Evolutionary conservation across 495 filamentous ascomycete species (phyloP), one percentile per base, ranked within the genome.

Genomic region (Tricharina praecox): DNA sequence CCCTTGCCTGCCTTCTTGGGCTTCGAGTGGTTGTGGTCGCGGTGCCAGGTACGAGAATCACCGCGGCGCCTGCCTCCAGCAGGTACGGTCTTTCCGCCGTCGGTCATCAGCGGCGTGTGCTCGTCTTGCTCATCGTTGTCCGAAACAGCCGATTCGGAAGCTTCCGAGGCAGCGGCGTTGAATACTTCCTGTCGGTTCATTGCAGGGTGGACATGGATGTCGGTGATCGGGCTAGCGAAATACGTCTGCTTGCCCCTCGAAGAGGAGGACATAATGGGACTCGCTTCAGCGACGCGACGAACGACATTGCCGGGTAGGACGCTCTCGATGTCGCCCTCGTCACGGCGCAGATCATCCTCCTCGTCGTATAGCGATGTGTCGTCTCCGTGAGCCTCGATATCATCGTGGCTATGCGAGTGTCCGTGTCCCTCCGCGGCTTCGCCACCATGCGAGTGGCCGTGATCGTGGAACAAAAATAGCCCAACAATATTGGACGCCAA

Each of bases 181-280:
- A 95, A 88, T 49, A 97, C 90, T 3, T 88, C 81, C 54, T 93
- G 83, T 56, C 90, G 69, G 63, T 94, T 84, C 50, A 79, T 85
- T 10, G 82, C 78, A n/a, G 90, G 90, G 58, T 93, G 81, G 26
- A 87, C 80, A 52, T 77, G 76, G 49, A 93, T 81, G 50, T 88
- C 79, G 34, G 64, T 67, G 15, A 54, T 43, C 3, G 64, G 64
- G 4, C 62, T 62, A 47, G 39, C 59, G 50, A 53, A 55, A n/a
- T n/a, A n/a, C n/a, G n/a, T n/a, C 45, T 9, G 64, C 49, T 34
- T 64, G 59, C 11, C 62, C 3, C 48, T 35, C 16, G 48, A 65
- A n/a, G n/a, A n/a, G n/a, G n/a, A n/a, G n/a, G n/a, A n/a, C n/a
- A n/a, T n/a, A n/a, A n/a, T n/a, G n/a, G n/a, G n/a, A n/a, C n/a